These are phyloP conservation scores for Jackrogersella multiformis DNA, from an alignment of 495 filamentous ascomycete genomes.

Conservation along the genomic window DNA sequence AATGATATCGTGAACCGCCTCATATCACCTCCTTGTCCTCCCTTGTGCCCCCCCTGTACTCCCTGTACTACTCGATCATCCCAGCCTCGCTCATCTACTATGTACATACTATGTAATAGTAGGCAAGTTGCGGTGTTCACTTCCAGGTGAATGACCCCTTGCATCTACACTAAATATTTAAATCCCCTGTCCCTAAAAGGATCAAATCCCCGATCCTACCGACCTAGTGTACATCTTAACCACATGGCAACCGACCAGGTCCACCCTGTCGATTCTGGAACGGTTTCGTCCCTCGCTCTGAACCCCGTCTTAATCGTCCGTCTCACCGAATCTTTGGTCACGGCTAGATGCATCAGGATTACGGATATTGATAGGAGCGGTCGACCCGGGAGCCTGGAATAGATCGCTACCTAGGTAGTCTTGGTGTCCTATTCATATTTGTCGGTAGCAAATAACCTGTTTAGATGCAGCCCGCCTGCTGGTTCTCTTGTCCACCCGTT, in stretches of 20 bases:
- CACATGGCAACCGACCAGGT: constrained; percentile 39
- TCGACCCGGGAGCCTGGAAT: constrained; percentile 32
- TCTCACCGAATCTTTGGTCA: constrained; percentile 36
- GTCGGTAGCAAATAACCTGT: constrained; percentile 16
- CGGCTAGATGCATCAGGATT: constrained; percentile 35
- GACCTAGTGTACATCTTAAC: no score
- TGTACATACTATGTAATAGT: background rate
- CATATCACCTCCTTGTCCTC: constrained; percentile 6
- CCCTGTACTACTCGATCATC: constrained; percentile 7
- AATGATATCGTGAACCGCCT: constrained; percentile 5
- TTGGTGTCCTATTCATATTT: constrained; percentile 2
- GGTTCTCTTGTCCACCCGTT: constrained; percentile 1
- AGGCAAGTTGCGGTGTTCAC: constrained; percentile 1
- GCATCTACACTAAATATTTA: background rate
- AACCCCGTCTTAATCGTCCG: constrained; percentile 33
- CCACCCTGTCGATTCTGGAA: constrained; percentile 41
- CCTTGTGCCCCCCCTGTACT: constrained; percentile 8
- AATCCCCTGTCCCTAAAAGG: constrained; percentile 15
- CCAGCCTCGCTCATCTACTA: constrained; percentile 1
- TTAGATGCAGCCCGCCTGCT: constrained; percentile 23
- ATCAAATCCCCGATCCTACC: constrained; percentile 39
- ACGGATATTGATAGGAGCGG: constrained; percentile 2
- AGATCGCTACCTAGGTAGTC: constrained; percentile 9
- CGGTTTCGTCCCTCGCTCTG: constrained; percentile 24
- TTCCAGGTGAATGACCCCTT: background rate